These are phyloP conservation scores for Dictyostelium purpureum DNA, from an alignment of 78 protist species.

Conservation along the genomic window DNA sequence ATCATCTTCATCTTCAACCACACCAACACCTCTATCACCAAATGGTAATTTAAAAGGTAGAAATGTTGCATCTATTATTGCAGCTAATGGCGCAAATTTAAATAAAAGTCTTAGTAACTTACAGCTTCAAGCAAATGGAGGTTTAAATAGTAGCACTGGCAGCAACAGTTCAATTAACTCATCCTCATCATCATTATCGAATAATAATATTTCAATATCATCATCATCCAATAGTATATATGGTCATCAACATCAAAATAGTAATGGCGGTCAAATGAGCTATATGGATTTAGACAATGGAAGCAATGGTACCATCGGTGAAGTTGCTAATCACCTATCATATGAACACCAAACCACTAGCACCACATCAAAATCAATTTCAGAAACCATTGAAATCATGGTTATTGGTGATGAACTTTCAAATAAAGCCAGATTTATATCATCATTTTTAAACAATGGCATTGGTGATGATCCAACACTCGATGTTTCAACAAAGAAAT, in stretches of 20 bases:
- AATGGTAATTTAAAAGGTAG: background rate
- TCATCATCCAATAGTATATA: background rate
- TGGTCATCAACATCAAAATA: background rate
- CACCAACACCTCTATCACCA: background rate
- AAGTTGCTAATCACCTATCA: background rate
- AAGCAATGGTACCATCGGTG: background rate
- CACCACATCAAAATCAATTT: background rate
- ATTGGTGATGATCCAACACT: slow-evolving; percentile 48
- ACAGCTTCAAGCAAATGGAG: background rate
- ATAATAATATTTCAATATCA: slow-evolving; percentile 1
- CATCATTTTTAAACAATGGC: slow-evolving; percentile 32
- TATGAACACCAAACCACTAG: background rate
- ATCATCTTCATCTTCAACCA: background rate
- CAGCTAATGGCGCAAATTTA: slow-evolving; percentile 7
- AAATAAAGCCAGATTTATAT: slow-evolving; percentile 40
- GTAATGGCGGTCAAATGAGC: background rate
- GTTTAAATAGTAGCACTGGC: background rate
- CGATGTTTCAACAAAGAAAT: background rate
- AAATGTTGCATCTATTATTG: slow-evolving; percentile 5
- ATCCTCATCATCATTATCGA: too few relatives aligned
- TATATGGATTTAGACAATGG: background rate
- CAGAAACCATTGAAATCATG: slow-evolving; percentile 52
- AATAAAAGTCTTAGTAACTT: background rate
- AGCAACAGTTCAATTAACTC: too few relatives aligned
- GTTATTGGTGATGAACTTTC: slow-evolving; percentile 54